A percentile compares a stretch with the other conserved stretches of the same genome.
Conservation (phyloP, 495 filamentous ascomycete species). For the Pyrenula aspistea region DNA sequence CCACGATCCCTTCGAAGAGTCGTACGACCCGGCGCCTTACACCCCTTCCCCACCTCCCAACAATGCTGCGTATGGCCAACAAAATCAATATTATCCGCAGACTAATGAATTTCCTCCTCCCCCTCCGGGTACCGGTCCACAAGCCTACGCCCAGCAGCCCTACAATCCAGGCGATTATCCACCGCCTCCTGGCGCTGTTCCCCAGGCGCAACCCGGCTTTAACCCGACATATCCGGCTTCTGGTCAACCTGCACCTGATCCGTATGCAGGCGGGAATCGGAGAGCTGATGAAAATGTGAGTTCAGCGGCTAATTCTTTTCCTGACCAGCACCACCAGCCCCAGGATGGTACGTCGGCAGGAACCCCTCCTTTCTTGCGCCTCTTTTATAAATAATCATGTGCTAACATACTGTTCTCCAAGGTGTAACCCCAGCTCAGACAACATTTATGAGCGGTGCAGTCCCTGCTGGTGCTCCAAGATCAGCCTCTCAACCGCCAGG, state of each 20-base stretch:
- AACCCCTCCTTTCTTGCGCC: neutral
- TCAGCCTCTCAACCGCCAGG: constrained; percentile 11
- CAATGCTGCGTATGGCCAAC: constrained; percentile 10
- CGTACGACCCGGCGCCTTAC: constrained; percentile 32
- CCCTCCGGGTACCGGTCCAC: constrained; percentile 21
- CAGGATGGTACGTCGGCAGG: constrained; percentile 31
- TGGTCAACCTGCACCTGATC: constrained; percentile 19
- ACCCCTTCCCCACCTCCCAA: constrained; percentile 16
- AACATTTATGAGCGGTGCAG: constrained; percentile 15
- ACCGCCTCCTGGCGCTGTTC: constrained; percentile 28
- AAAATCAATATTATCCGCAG: constrained; percentile 24
- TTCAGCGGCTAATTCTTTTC: constrained; percentile 27
- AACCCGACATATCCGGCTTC: constrained; percentile 22
- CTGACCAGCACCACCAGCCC: constrained; percentile 19
- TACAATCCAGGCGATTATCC: constrained; percentile 35
- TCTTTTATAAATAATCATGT: neutral
- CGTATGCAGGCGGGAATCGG: constrained; percentile 29
- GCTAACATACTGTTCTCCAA: neutral
- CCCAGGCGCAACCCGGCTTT: constrained; percentile 27
- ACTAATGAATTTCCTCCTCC: constrained; percentile 31
- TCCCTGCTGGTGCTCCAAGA: neutral
- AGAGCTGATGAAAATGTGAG: constrained; percentile 47
- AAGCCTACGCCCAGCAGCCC: constrained; percentile 12
- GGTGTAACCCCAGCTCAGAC: constrained; percentile 3
- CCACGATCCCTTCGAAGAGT: constrained; percentile 27